phyloP scores from a whole-genome alignment of 2,329 filamentous ascomycete species.

The Hypomyces rosellus region DNA sequence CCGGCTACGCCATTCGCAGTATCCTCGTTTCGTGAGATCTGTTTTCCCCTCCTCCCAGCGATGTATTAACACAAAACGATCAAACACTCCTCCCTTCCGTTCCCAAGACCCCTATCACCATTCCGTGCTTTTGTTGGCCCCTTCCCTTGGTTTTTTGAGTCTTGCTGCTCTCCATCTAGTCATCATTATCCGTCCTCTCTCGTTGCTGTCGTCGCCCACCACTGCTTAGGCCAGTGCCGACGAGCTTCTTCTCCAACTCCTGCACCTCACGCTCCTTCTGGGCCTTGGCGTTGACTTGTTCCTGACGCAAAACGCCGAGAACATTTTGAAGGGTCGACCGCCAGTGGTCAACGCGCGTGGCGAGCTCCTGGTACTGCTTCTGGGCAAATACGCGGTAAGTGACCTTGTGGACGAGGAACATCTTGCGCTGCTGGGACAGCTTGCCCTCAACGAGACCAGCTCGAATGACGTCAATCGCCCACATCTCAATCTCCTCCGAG shows the following conservation, averaged over 20 bases:
- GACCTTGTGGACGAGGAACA: constrained; percentile 92
- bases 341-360: constrained; percentile 87
- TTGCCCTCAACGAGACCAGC: constrained; percentile 94
- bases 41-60: constrained; percentile 17
- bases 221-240: constrained; percentile 33
- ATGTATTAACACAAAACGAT: constrained; percentile 28
- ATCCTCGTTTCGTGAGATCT: constrained; percentile 22
- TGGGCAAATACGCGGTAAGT: constrained; percentile 96
- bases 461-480: constrained; percentile 97
- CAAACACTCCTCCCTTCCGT: constrained; percentile 11
- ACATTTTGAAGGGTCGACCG: constrained; percentile 74
- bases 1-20: constrained; percentile 32
- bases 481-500: constrained; percentile 83
- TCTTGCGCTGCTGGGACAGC: constrained; percentile 84
- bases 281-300: constrained; percentile 72
- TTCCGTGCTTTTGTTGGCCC: constrained; percentile 5
- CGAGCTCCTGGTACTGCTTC: constrained; percentile 96
- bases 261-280: constrained; percentile 72
- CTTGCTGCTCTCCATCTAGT: constrained; percentile 31
- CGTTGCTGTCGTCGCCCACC: constrained; percentile 25
- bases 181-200: constrained; percentile 51
- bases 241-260: constrained; percentile 63
- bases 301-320: constrained; percentile 67
- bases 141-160: constrained; percentile 9
- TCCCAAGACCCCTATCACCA: constrained; percentile 15